A percentile compares a stretch with the other conserved stretches of the same genome.
Conservation (phyloP, 2,329 filamentous ascomycete genomes). For the Penicillium thymicola region DNA sequence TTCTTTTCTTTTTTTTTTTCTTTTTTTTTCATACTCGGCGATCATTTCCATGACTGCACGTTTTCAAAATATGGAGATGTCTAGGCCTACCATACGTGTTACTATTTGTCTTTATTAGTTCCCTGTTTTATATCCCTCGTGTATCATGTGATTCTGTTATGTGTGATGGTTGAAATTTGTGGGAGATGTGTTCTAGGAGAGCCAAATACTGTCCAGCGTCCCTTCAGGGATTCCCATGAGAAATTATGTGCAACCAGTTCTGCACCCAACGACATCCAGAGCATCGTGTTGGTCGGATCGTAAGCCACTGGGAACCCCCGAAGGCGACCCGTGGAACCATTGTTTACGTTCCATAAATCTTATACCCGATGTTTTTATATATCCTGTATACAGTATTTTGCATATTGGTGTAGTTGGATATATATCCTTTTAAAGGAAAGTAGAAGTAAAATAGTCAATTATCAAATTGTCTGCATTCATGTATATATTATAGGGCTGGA, state of each 20-base stretch:
- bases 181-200: neutral
- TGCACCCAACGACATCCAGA: conserved; percentile 9
- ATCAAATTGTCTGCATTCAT: neutral
- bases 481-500: neutral
- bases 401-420: neutral
- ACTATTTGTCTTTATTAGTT: conserved; percentile 5
- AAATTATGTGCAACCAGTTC: conserved; percentile 13
- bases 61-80: neutral
- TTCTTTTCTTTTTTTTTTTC: neutral
- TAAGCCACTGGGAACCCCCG: conserved; percentile 1
- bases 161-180: conserved; percentile 1
- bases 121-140: conserved; percentile 16
- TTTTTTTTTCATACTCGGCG: conserved; percentile 7
- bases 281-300: neutral
- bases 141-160: conserved; percentile 13
- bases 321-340: conserved; percentile 10
- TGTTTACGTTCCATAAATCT: conserved; percentile 8
- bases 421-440: no score
- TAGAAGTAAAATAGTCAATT: neutral
- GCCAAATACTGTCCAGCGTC: neutral
- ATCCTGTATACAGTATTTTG: neutral
- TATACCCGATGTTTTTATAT: neutral
- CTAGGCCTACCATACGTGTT: neutral
- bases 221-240: conserved; percentile 14
- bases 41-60: conserved; percentile 3